Percentiles rank a stretch among this genome's conserved stretches.
These are phyloP conservation scores for Roridomyces roridus DNA, from an alignment of 768 basidiomycete species.

Conservation along the genomic window DNA sequence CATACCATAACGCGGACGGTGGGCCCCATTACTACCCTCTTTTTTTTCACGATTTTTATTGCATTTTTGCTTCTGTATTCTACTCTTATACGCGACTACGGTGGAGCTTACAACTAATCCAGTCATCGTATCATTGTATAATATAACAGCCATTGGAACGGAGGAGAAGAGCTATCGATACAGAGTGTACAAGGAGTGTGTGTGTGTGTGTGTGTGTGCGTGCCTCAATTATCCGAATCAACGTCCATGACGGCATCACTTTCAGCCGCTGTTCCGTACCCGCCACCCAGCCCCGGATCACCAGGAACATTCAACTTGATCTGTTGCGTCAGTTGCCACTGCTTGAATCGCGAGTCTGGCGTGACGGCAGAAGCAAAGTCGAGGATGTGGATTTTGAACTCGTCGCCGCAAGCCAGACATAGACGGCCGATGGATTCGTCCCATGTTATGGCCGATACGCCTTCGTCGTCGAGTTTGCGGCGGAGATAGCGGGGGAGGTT, in stretches of 20 bases:
- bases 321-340: constrained; percentile 40
- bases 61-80: constrained; percentile 25
- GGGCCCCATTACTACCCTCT: constrained; percentile 3
- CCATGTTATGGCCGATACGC: constrained; percentile 62
- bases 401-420: constrained; percentile 52
- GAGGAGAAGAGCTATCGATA: background rate
- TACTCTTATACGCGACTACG: constrained; percentile 15
- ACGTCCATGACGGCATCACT: constrained; percentile 13
- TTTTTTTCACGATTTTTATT: constrained; percentile 33
- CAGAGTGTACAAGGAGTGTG: background rate
- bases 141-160: constrained; percentile 21
- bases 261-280: background rate
- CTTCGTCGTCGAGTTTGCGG: constrained; percentile 37
- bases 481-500: constrained; percentile 47
- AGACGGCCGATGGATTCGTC: constrained; percentile 70
- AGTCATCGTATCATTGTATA: constrained; percentile 27
- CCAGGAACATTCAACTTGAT: constrained; percentile 32
- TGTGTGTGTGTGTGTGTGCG: background rate
- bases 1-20: constrained; percentile 14
- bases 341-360: constrained; percentile 34
- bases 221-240: background rate
- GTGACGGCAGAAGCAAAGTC: constrained; percentile 48
- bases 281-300: background rate
- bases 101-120: constrained; percentile 26
- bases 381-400: constrained; percentile 48